Evolutionary conservation across 176 grass and related monocot species (phyloP).

Genomic region (Musa beccarii): DNA sequence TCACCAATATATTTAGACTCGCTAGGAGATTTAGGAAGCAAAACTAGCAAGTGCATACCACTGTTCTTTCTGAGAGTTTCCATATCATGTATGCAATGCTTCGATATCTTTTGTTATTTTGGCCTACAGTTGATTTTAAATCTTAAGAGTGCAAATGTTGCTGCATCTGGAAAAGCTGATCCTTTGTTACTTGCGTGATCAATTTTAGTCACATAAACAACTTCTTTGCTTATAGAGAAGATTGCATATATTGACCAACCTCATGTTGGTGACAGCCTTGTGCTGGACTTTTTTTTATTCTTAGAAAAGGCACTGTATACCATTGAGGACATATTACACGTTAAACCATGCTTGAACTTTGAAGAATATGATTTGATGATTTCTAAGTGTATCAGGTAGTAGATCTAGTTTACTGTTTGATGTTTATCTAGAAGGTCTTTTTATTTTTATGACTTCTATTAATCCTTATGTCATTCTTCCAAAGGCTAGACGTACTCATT

Average conservation of each 20-base stretch:
- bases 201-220: neutral
- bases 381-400: neutral
- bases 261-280: no score
- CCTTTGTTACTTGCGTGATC: neutral
- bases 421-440: neutral
- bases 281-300: neutral
- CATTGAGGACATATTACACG: neutral
- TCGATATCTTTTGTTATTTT: no score
- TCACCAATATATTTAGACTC: no score
- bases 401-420: neutral
- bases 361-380: neutral
- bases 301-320: neutral
- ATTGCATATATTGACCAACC: neutral
- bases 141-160: neutral
- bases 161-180: no score
- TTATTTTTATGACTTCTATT: neutral
- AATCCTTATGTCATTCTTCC: neutral
- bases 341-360: neutral
- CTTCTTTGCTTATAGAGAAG: neutral
- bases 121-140: neutral
- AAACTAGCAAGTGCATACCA: neutral
- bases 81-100: no score
- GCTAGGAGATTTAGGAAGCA: neutral
- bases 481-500: neutral
- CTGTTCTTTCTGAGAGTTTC: no score